Evolutionary conservation across 768 basidiomycete genomes (phyloP), one percentile per base, ranked within the genome.

Genomic region (Termitomyces sp.): DNA sequence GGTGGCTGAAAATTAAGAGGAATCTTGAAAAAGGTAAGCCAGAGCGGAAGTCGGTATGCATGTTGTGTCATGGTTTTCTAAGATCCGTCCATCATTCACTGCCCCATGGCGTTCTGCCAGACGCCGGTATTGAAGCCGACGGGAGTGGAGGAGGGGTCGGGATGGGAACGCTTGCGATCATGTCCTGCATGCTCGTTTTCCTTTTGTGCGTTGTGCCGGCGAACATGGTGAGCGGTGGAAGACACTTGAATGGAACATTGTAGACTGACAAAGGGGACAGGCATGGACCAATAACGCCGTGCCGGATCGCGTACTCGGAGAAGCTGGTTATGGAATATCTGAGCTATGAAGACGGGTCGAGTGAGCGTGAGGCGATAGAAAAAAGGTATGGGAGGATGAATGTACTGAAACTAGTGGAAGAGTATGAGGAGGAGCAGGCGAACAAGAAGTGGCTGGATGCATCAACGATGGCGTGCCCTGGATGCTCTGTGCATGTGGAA

Each of bases 131-230:
- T 80, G 37, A 81, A 78, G 59, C 84, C 88, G 10, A 61, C 53
- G 26, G 69, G 69, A 38, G 66, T 68, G 1, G 76, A 80, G 32
- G 77, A 82, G n/a, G 83, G 82, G 37, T 78, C 83, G 1, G 78
- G 82, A 14, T 93, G 87, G 84, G 84, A 80, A 28, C 74, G 84
- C 51, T 77, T 93, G 45, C 80, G 93, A 50, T 80, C 78, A 37
- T 95, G 93, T 62, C 70, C 79, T 4, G 67, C 70, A 32, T 96
- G 93, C 66, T 73, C 72, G 4, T 94, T 82, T 69, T 85, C 85
- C 0, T 95, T 95, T 66, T 95, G 93, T 68, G 79, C 83, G 3
- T 87, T 88, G 61, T 97, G 93, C 66, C 80, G 78, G 59, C 79
- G 84, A 43, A 87, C 88, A 47, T 96, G 93, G 90, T 88, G 63